Evolutionary conservation across 345 rosid genomes (phyloP), one percentile per base, ranked within the genome.

Genomic region (Gossypium herbaceum): DNA sequence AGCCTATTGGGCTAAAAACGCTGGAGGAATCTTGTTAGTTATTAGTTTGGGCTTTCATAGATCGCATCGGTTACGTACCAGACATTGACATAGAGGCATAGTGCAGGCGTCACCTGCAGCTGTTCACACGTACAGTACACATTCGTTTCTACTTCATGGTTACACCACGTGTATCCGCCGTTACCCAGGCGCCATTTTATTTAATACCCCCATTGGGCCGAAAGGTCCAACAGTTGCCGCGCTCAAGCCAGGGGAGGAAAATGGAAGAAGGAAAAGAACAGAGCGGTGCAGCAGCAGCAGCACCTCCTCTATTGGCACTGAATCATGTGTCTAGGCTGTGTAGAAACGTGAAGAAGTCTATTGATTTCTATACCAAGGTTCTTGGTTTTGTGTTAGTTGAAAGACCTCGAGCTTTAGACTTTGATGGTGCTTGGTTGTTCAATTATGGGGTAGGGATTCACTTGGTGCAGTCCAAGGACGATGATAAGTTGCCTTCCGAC

Each of bases 361-460:
- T 73, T 0, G 84, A 88, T 58, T 92, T 92, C 80, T 89, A 91
- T 74, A 83, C 84, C 9, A 84, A 85, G 24, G 88, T 89, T 59
- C 86, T 90, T 5, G 96, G 94, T 4, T 86, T 89, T 76, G 91
- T 85, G 34, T 69, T 76, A 81, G 83, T 79, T 5, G 84, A 92
- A 70, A 80, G 92, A 13, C 91, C 94, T 0, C 76, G 71, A 1
- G 76, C 89, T 3, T 74, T 91, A 0, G 75, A 90, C 17, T 92
- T 85, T 71, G 76, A 84, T 0, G 95, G 94, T 0, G 92, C 94
- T 0, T 91, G 96, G 96, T 61, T 91, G 39, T 89, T 86, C 81
- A 92, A 91, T 76, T 92, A 92, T 76, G 94, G 96, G 0, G 72
- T 89, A 1, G 94, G 94, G 60, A 81, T 91, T 67, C 96, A 93